phyloP scores from a whole-genome alignment of 495 filamentous ascomycete species.

The Neurospora tetrasperma region DNA sequence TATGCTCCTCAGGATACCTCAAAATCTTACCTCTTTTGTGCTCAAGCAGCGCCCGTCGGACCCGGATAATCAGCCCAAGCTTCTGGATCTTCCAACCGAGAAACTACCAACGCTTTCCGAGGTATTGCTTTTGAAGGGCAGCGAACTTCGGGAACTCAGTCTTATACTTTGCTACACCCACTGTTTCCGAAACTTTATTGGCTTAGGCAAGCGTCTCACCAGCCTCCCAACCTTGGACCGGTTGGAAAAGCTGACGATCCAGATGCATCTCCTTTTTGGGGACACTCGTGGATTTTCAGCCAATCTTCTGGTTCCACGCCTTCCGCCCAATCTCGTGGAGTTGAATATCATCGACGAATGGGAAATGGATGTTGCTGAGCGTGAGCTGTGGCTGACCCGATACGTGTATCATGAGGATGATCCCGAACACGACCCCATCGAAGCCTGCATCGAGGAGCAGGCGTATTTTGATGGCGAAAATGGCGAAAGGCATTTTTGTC shows the following conservation, averaged over 20 bases:
- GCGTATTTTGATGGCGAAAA: too few species aligned
- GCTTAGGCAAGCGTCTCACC: not conserved
- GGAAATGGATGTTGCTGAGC: not conserved
- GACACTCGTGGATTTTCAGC: too few species aligned
- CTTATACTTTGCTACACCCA: not conserved
- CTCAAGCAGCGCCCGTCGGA: not conserved
- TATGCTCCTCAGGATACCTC: not conserved
- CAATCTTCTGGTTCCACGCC: too few species aligned
- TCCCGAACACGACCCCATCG: too few species aligned
- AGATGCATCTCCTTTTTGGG: not conserved
- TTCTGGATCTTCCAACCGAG: not conserved
- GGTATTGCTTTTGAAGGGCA: not conserved
- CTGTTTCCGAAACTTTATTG: not conserved
- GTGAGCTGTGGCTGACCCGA: too few species aligned
- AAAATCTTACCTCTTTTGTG: not conserved
- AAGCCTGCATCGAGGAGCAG: too few species aligned
- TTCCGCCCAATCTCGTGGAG: not conserved
- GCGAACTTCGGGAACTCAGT: not conserved
- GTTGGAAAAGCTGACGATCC: not conserved
- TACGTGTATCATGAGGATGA: too few species aligned
- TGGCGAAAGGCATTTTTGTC: too few species aligned
- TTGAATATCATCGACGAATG: not conserved
- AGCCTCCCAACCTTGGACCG: not conserved
- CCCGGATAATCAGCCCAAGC: fast-evolving
- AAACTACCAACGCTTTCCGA: not conserved